Evolutionary conservation across 208 protist genomes (phyloP).

Genomic region (Leishmania lainsoni): DNA sequence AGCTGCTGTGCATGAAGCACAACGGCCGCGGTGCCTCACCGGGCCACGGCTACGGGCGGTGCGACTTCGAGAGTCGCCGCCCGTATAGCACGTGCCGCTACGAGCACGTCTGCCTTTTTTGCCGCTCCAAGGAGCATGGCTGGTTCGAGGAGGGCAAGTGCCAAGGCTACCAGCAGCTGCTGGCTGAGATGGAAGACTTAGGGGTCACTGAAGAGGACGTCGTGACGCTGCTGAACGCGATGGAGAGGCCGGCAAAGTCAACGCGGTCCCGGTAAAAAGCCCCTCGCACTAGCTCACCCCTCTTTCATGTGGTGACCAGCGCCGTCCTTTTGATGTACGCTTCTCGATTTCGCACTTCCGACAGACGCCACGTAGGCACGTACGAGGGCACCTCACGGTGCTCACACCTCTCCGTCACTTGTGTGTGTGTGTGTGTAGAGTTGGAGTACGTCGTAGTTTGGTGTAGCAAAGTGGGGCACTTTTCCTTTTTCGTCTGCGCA

Average conservation of each 20-base stretch:
- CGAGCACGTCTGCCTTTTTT: conserved; percentile 81
- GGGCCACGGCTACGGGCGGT: conserved; percentile 63
- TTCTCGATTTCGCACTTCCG: neutral
- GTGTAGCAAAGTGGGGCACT: neutral
- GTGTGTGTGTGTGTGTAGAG: neutral
- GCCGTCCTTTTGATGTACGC: neutral
- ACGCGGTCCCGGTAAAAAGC: conserved; percentile 11
- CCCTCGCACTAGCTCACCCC: neutral
- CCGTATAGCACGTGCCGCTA: conserved; percentile 72
- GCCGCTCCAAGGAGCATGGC: conserved; percentile 62
- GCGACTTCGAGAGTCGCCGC: conserved; percentile 67
- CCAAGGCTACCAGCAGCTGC: conserved; percentile 60
- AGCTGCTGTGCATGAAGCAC: conserved; percentile 77
- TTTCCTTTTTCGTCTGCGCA: neutral
- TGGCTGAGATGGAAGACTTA: conserved; percentile 55
- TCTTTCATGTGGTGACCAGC: neutral
- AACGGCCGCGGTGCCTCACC: conserved; percentile 61
- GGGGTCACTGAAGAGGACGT: conserved; percentile 58
- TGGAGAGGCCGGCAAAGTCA: conserved; percentile 40
- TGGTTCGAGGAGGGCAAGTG: conserved; percentile 82
- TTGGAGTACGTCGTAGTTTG: neutral
- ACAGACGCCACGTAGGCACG: neutral
- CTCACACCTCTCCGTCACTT: neutral
- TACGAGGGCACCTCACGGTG: neutral
- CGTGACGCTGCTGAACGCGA: conserved; percentile 58